A percentile compares a stretch with the other conserved stretches of the same genome.
phyloP scores from a whole-genome alignment of 2,329 filamentous ascomycete species.

The Keithomyces neogunnii region DNA sequence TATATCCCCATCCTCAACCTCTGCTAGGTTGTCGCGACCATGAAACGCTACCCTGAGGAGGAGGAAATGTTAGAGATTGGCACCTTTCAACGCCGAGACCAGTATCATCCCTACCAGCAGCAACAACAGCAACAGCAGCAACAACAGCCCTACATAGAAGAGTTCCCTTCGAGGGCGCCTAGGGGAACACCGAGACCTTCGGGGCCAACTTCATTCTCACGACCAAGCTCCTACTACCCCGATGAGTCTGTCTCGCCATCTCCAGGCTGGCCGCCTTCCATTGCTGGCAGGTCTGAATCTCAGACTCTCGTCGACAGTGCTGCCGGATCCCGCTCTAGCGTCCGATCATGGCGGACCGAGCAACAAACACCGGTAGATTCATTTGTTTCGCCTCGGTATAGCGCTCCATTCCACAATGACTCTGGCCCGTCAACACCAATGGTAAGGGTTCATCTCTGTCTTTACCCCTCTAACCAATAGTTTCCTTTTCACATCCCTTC shows the following conservation, averaged over 20 bases:
- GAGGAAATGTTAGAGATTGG: constrained; percentile 28
- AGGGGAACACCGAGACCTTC: constrained; percentile 1
- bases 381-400: constrained; percentile 5
- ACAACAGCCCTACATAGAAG: constrained; percentile 12
- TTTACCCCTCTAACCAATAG: not conserved
- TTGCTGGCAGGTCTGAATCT: constrained; percentile 16
- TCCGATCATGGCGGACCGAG: constrained; percentile 15
- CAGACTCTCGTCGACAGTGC: constrained; percentile 21
- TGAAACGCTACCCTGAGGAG: constrained; percentile 23
- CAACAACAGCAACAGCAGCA: constrained; percentile 15
- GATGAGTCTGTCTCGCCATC: constrained; percentile 8
- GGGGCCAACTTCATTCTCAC: constrained; percentile 2
- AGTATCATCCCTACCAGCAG: constrained; percentile 18
- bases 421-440: constrained; percentile 11
- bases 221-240: constrained; percentile 3
- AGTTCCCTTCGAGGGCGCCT: constrained; percentile 1
- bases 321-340: constrained; percentile 14
- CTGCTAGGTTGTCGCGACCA: constrained; percentile 6
- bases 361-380: constrained; percentile 11
- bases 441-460: constrained; percentile 2
- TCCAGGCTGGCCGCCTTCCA: constrained; percentile 12
- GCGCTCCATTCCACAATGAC: constrained; percentile 8
- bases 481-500: not conserved
- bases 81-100: constrained; percentile 14
- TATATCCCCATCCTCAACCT: no score